Conservation (phyloP, 352 stramenopile genomes). For the Phytophthora sp. region DNA sequence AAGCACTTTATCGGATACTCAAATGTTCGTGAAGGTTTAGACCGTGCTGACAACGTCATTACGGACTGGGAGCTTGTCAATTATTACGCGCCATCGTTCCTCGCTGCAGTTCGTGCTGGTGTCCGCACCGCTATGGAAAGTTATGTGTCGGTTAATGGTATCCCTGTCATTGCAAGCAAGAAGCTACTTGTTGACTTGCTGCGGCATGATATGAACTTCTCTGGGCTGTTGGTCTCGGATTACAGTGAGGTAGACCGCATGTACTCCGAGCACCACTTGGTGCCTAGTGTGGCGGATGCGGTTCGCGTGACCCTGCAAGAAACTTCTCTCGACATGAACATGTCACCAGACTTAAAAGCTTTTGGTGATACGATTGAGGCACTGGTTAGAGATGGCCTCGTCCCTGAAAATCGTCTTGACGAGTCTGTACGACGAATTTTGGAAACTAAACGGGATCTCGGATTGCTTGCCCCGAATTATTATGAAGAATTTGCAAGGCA, state of each 20-base stretch:
- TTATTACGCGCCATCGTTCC: slow-evolving; percentile 77
- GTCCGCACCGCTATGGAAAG: slow-evolving; percentile 92
- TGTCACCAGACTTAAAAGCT: slow-evolving; percentile 67
- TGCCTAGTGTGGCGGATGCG: slow-evolving; percentile 61
- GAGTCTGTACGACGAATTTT: slow-evolving; percentile 73
- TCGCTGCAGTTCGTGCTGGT: slow-evolving; percentile 68
- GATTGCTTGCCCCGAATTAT: slow-evolving; percentile 36
- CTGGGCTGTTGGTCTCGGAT: slow-evolving; percentile 92
- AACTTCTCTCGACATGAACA: slow-evolving; percentile 94
- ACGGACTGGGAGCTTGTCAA: slow-evolving; percentile 76
- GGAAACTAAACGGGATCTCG: slow-evolving; percentile 54
- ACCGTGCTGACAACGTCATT: slow-evolving; percentile 75
- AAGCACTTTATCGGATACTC: slow-evolving; percentile 92
- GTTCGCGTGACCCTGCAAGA: slow-evolving; percentile 74
- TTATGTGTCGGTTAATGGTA: slow-evolving; percentile 90
- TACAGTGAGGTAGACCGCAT: slow-evolving; percentile 93
- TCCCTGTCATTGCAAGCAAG: slow-evolving; percentile 86
- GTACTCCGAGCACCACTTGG: slow-evolving; percentile 82
- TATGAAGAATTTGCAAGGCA: slow-evolving; percentile 17
- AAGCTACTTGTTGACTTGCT: slow-evolving; percentile 83
- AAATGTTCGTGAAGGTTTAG: slow-evolving; percentile 64
- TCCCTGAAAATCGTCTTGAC: slow-evolving; percentile 63
- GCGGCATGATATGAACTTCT: slow-evolving; percentile 87
- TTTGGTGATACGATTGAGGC: slow-evolving; percentile 61
- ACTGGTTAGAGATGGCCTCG: slow-evolving; percentile 44